A percentile compares a stretch with the other conserved stretches of the same genome.
Conservation (phyloP, 805 yeast species). For the Hyphopichia homilentoma region DNA sequence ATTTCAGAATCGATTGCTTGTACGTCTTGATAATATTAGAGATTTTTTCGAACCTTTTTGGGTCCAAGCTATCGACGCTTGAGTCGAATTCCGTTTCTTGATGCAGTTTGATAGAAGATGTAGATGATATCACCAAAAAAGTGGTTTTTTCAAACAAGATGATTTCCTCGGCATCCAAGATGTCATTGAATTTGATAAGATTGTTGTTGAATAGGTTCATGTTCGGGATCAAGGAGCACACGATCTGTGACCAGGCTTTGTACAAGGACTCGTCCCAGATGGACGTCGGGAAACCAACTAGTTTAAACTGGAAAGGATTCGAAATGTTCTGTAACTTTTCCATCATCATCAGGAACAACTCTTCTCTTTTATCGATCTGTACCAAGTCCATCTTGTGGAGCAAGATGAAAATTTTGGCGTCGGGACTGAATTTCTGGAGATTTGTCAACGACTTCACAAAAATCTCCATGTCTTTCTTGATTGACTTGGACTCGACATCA, state of each 20-base stretch:
- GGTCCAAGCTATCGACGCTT: conserved; percentile 53
- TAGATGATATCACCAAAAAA: conserved; percentile 72
- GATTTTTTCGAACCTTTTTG: conserved; percentile 90
- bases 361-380: conserved; percentile 79
- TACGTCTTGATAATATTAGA: conserved; percentile 91
- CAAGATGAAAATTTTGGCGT: conserved; percentile 86
- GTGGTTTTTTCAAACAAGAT: conserved; percentile 92
- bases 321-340: conserved; percentile 73
- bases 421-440: conserved; percentile 79
- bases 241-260: conserved; percentile 96
- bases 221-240: conserved; percentile 91
- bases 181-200: conserved; percentile 64
- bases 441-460: conserved; percentile 81
- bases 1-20: conserved; percentile 85
- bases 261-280: conserved; percentile 96
- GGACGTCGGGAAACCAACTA: conserved; percentile 89
- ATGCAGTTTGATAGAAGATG: conserved; percentile 39
- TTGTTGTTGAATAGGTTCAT: conserved; percentile 76
- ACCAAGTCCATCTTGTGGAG: conserved; percentile 96
- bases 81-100: conserved; percentile 7
- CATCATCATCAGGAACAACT: conserved; percentile 81
- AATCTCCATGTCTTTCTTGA: conserved; percentile 88
- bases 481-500: conserved; percentile 91
- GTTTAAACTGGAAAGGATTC: conserved; percentile 56
- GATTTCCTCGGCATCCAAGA: conserved; percentile 83